Evolutionary conservation across 345 rosid species (phyloP).

Genomic region (Raphanus sativus): DNA sequence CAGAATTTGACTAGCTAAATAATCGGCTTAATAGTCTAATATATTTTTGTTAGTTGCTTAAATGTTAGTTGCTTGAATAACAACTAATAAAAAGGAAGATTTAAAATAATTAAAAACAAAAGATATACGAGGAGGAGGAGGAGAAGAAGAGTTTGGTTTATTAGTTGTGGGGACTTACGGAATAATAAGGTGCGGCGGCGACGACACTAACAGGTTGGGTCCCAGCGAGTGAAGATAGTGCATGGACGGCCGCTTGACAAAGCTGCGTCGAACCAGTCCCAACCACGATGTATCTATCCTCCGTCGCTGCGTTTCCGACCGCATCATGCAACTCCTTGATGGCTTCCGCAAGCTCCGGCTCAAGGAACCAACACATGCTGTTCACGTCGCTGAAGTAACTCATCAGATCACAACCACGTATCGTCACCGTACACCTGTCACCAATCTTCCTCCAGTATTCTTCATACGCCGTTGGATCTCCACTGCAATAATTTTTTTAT

Average conservation of each 20-base stretch:
- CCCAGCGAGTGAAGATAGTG: constrained; percentile 52
- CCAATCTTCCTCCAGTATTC: constrained; percentile 66
- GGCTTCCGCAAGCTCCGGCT: constrained; percentile 58
- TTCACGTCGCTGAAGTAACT: constrained; percentile 70
- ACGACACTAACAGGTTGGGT: constrained; percentile 67
- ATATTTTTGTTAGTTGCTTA: neutral
- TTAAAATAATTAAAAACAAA: neutral
- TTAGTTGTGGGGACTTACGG: constrained; percentile 51
- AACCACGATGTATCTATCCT: constrained; percentile 56
- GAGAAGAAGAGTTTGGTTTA: neutral
- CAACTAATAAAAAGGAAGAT: neutral
- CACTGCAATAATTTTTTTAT: constrained; percentile 48
- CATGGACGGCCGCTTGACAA: constrained; percentile 68
- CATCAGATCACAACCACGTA: constrained; percentile 67
- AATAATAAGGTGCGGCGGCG: constrained; percentile 86
- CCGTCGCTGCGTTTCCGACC: constrained; percentile 63
- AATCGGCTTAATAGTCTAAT: constrained; percentile 18
- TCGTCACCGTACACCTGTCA: constrained; percentile 62
- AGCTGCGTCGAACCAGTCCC: constrained; percentile 94
- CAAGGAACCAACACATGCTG: constrained; percentile 76
- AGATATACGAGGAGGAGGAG: constrained; percentile 18
- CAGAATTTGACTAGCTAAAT: neutral
- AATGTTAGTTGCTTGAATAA: neutral
- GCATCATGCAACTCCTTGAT: constrained; percentile 59
- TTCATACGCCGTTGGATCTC: constrained; percentile 84